Evolutionary conservation across 192 early-diverging fungal species (phyloP), one percentile per base, ranked within the genome.

Genomic region (Coemansia biformis): DNA sequence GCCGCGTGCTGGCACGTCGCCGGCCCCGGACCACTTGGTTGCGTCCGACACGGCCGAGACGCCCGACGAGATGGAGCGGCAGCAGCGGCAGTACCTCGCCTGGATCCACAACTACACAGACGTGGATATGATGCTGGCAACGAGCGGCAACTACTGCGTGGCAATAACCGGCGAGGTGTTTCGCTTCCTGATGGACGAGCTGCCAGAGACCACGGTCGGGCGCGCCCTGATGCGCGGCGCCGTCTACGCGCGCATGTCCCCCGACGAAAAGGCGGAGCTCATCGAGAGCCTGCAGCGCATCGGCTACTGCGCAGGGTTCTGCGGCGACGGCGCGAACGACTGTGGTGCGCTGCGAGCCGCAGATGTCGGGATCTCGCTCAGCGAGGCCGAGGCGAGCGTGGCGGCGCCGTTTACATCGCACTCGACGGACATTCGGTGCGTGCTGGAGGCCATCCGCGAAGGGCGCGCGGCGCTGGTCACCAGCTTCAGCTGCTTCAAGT

Each of bases 301-400:
- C 21, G 93, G 87, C 12, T 94, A 98, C 72, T 91, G 86, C 55
- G 86, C 91, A 21, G 91, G 92, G 0, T 99, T 99, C 65, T 97
- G 93, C 60, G 97, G 97, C n/a, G 97, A 99, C 60, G 97, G 97
- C 9, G 93, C 97, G 15, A 99, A 99, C 53, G 97, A 99, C 65
- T 92, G 90, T 74, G 92, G 93, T 15, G 97, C 97, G 4, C 74
- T 99, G 12, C 91, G 96, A 45, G 86, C 88, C 0, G 95, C 91
- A 15, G 97, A 99, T 65, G 89, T 95, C 37, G 97, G 97, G 0
- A 76, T 99, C 15, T 95, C 91, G 10, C 78, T 99, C 39, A 93
- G 91, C 12, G 94, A 98, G 48, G 97, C 96, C 4, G 97, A 99
- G 57, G 91, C 95, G 2, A 91, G 88, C 37, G 95, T 99, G 11